A percentile compares a stretch with the other conserved stretches of the same genome.
These are phyloP conservation scores for Astrocystis sublimbata DNA, from an alignment of 495 filamentous ascomycete species.

Conservation along the genomic window DNA sequence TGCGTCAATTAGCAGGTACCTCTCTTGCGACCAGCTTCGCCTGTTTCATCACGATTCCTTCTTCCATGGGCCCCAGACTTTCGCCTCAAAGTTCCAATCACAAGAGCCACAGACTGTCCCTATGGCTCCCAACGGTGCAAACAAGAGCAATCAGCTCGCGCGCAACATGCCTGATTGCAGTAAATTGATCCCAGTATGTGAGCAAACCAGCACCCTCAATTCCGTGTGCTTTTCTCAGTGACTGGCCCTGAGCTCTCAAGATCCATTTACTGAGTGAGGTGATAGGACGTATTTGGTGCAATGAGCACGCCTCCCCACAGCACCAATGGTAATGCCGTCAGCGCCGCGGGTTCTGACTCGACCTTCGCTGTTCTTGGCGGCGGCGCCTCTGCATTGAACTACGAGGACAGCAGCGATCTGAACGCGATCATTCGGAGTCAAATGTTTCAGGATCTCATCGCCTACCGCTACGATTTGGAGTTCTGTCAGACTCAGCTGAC, in stretches of 20 bases:
- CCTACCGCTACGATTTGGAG: slow-evolving; percentile 42
- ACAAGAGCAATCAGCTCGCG: slow-evolving; percentile 12
- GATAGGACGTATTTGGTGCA: slow-evolving; percentile 10
- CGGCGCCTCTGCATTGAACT: slow-evolving; percentile 18
- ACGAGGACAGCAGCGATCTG: slow-evolving; percentile 31
- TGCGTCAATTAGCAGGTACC: not conserved
- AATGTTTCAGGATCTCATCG: slow-evolving; percentile 43
- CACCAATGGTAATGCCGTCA: slow-evolving; percentile 18
- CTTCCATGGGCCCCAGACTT: not conserved
- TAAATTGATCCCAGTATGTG: slow-evolving; percentile 24
- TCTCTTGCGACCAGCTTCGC: no score
- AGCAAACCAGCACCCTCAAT: not conserved
- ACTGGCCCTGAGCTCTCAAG: no score
- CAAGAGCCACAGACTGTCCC: not conserved
- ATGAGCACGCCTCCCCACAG: not conserved
- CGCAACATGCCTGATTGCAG: slow-evolving; percentile 24
- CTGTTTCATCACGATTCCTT: not conserved
- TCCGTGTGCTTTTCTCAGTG: not conserved
- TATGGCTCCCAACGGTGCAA: slow-evolving; percentile 11
- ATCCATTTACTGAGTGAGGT: not conserved
- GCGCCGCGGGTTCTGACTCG: not conserved
- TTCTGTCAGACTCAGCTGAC: slow-evolving; percentile 39
- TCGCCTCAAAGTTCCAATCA: not conserved
- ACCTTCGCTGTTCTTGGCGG: slow-evolving; percentile 12
- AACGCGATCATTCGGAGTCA: slow-evolving; percentile 45